A percentile compares a stretch with the other conserved stretches of the same genome.
Conservation (phyloP, 441 rosid species). For the Eruca vesicaria region DNA sequence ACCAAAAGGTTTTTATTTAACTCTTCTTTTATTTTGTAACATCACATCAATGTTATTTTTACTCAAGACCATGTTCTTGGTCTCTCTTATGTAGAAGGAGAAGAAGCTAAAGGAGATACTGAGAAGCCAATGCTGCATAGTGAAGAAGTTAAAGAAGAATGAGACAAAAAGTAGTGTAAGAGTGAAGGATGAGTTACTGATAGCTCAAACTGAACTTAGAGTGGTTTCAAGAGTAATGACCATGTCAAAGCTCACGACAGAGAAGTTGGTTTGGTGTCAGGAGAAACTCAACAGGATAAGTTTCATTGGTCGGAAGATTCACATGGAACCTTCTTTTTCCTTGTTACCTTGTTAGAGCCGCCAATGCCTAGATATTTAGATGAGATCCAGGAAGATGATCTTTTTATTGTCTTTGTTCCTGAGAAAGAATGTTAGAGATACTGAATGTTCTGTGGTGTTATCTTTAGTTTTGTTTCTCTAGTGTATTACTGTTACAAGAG, state of each 20-base stretch:
- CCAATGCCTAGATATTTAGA: background rate
- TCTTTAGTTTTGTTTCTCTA: background rate
- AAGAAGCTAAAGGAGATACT: conserved; percentile 62
- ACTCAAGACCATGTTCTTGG: conserved; percentile 1
- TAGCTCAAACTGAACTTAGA: conserved; percentile 65
- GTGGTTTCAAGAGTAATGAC: conserved; percentile 61
- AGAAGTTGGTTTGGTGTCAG: conserved; percentile 65
- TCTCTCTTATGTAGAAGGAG: conserved; percentile 51
- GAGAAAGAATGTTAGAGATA: conserved; percentile 14
- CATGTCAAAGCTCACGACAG: conserved; percentile 51
- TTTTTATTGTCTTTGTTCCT: background rate
- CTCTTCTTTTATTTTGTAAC: background rate
- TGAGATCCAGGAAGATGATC: conserved; percentile 6
- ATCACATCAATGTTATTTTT: background rate
- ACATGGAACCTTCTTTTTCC: conserved; percentile 58
- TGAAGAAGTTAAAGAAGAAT: conserved; percentile 59
- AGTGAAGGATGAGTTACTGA: conserved; percentile 39
- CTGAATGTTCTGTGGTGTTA: background rate
- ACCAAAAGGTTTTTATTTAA: conserved; percentile 56
- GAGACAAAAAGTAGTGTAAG: conserved; percentile 31
- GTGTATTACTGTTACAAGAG: background rate
- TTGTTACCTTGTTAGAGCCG: conserved; percentile 56
- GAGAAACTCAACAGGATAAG: conserved; percentile 54
- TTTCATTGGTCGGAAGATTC: conserved; percentile 48
- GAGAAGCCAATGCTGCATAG: conserved; percentile 64